Percentiles rank a stretch among this genome's conserved stretches.
Conservation (phyloP, 768 basidiomycete genomes). For the Coprinellus micaceus region DNA sequence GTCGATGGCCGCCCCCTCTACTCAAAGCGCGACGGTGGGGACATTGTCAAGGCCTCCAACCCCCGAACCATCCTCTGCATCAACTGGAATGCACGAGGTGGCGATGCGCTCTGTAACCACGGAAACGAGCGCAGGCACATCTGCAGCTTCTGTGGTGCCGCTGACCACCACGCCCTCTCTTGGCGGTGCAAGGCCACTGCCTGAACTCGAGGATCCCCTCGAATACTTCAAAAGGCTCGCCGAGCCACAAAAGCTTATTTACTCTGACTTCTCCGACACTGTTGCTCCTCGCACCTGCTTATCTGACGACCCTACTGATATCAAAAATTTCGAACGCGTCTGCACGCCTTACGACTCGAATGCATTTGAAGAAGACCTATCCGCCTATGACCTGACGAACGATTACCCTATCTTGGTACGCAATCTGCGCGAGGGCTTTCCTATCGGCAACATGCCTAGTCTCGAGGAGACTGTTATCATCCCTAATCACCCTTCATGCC, state of each 20-base stretch:
- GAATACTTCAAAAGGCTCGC: not conserved
- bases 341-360: constrained; percentile 27
- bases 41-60: not conserved
- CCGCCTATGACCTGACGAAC: constrained; percentile 17
- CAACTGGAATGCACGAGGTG: not conserved
- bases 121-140: constrained; percentile 9
- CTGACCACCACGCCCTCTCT: constrained; percentile 23
- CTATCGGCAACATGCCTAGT: constrained; percentile 28
- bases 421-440: constrained; percentile 30
- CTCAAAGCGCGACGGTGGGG: too few relatives aligned
- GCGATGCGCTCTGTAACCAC: not conserved
- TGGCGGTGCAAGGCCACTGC: constrained; percentile 17
- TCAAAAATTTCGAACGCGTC: constrained; percentile 21
- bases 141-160: constrained; percentile 23
- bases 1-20: too few relatives aligned
- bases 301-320: constrained; percentile 1
- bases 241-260: constrained; percentile 11
- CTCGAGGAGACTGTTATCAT: constrained; percentile 18
- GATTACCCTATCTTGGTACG: constrained; percentile 25
- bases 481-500: constrained; percentile 15
- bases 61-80: not conserved
- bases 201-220: not conserved
- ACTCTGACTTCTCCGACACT: constrained; percentile 17
- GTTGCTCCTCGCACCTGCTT: constrained; percentile 14
- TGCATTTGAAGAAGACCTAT: constrained; percentile 22